Evolutionary conservation across 2,329 filamentous ascomycete genomes (phyloP).

Genomic region (Fusarium sp.): DNA sequence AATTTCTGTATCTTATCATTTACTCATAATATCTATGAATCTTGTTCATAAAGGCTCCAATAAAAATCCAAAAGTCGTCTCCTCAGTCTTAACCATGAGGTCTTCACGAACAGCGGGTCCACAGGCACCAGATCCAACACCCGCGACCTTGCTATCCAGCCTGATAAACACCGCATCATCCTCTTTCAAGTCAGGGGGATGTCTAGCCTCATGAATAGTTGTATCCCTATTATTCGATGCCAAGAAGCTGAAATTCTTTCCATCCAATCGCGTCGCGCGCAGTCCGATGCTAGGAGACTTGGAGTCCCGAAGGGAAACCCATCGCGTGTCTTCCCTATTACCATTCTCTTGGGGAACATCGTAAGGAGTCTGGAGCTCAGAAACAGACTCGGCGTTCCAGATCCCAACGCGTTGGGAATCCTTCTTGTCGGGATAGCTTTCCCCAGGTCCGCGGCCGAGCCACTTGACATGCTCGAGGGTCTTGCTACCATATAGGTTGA

Average conservation of each 20-base stretch:
- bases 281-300: conserved; percentile 29
- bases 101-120: conserved; percentile 60
- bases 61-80: conserved; percentile 55
- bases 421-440: conserved; percentile 73
- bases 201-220: conserved; percentile 66
- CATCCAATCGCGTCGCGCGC: conserved; percentile 30
- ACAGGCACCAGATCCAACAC: conserved; percentile 61
- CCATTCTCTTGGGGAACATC: conserved; percentile 76
- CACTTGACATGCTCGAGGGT: conserved; percentile 62
- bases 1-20: background rate
- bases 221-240: conserved; percentile 63
- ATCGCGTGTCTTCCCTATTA: conserved; percentile 70
- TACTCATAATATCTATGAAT: background rate
- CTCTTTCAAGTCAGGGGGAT: conserved; percentile 70
- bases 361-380: conserved; percentile 66
- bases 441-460: conserved; percentile 72
- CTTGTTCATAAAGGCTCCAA: conserved; percentile 46
- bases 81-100: conserved; percentile 54
- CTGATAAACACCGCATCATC: conserved; percentile 57
- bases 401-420: conserved; percentile 64
- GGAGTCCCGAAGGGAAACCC: conserved; percentile 55
- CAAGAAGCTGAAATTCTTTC: conserved; percentile 60
- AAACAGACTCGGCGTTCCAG: conserved; percentile 54
- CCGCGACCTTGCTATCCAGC: conserved; percentile 59
- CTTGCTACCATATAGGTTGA: conserved; percentile 63